Evolutionary conservation across 2,329 filamentous ascomycete genomes (phyloP).

Genomic region (Zymoseptoria crescenta): DNA sequence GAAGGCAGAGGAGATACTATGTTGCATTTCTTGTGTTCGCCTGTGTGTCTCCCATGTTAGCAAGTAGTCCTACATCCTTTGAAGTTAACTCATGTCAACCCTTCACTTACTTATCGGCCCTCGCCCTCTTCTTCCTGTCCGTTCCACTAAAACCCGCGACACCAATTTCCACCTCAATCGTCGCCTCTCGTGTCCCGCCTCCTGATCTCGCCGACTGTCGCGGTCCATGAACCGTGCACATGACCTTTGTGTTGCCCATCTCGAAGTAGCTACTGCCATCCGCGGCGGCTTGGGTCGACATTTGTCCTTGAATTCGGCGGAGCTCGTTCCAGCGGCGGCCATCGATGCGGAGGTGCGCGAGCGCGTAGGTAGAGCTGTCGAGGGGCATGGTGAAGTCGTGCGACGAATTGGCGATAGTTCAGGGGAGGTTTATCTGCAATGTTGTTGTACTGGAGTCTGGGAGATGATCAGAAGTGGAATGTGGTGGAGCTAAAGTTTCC

Average conservation of each 20-base stretch:
- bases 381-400: conserved; percentile 62
- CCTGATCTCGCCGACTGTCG: conserved; percentile 56
- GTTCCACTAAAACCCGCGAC: conserved; percentile 83
- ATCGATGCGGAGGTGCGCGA: conserved; percentile 61
- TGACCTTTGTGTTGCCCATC: conserved; percentile 95
- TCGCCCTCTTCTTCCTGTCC: conserved; percentile 68
- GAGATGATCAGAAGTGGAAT: not conserved
- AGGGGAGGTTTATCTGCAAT: no score
- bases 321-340: conserved; percentile 97
- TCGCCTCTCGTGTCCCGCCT: conserved; percentile 48
- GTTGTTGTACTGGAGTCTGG: no score
- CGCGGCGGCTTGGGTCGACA: conserved; percentile 84
- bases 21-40: conserved; percentile 70
- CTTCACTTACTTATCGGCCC: conserved; percentile 65
- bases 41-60: conserved; percentile 39
- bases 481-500: not conserved
- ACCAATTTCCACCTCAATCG: conserved; percentile 72
- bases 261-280: conserved; percentile 91
- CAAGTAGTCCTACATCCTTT: not conserved
- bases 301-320: conserved; percentile 76
- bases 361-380: conserved; percentile 83
- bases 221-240: conserved; percentile 85
- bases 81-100: not conserved
- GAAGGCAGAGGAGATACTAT: conserved; percentile 71
- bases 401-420: no score